Evolutionary conservation across 2,329 filamentous ascomycete species (phyloP), one percentile per base, ranked within the genome.

Genomic region (Hymenoscyphus linearis): DNA sequence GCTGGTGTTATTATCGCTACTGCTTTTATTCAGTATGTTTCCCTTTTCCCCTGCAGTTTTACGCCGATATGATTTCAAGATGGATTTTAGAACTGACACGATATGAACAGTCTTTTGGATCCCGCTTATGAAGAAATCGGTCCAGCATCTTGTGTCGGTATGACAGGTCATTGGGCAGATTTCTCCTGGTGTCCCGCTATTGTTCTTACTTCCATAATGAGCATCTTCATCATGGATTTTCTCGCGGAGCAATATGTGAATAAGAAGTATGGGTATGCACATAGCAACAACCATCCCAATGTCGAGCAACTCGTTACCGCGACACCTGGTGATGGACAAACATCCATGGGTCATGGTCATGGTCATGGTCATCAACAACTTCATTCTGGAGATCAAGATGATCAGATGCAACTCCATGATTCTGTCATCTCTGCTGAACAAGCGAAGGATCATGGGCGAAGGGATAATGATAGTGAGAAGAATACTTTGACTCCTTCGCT

Each of bases 1-100:
- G 88, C 87, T 2, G 89, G 89, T 31, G 88, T 92, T 60, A 91
- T 92, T 67, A 80, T 91, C 61, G 87, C 88, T 1, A 92, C 89
- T 1, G 87, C 89, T 1, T 91, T 91, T 71, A 89, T 91, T 63
- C 89, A 92, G 68, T 71, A 77, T 27, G 77, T 61, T 78, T 50
- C 52, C 67, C 77, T 52, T 4, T 77, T 76, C 0, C 78, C 78
- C 9, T 25, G 7, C 10, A 31, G 16, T 16, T 31, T 26, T 10
- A n/a, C n/a, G n/a, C n/a, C n/a, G n/a, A n/a, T n/a, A n/a, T n/a
- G n/a, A n/a, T n/a, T n/a, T n/a, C n/a, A n/a, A n/a, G n/a, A n/a
- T n/a, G n/a, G n/a, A n/a, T 13, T 16, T 16, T 13, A n/a, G 25
- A 65, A 57, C 36, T 4, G n/a, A n/a, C n/a, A n/a, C n/a, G n/a